Conservation (phyloP, 805 yeast genomes). For the Wickerhamiella dianesei region DNA sequence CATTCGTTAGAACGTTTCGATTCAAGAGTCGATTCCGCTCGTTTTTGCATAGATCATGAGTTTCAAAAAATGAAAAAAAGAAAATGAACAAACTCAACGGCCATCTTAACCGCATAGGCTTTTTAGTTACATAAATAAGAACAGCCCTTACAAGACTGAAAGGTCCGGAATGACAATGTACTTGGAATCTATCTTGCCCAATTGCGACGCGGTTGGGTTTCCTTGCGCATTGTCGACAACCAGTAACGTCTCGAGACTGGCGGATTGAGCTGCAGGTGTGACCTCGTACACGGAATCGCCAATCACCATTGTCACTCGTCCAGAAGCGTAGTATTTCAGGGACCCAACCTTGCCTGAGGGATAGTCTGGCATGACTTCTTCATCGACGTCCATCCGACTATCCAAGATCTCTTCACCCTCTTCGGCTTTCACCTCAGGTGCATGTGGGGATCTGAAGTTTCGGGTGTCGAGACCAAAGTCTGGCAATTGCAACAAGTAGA, state of each 20-base stretch:
- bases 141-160: neutral
- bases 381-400: slow-evolving; percentile 7
- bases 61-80: too few species aligned
- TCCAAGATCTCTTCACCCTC: slow-evolving; percentile 11
- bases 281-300: slow-evolving; percentile 62
- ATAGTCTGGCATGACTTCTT: slow-evolving; percentile 4
- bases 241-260: slow-evolving; percentile 62
- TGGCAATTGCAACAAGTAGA: slow-evolving; percentile 34
- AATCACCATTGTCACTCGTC: slow-evolving; percentile 59
- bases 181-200: neutral
- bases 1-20: neutral
- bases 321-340: slow-evolving; percentile 68
- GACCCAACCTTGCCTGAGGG: slow-evolving; percentile 55
- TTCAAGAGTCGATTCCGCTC: neutral
- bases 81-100: too few species aligned
- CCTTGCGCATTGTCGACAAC: slow-evolving; percentile 30
- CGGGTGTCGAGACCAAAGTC: slow-evolving; percentile 26
- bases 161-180: neutral
- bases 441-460: neutral
- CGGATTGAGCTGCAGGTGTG: slow-evolving; percentile 52
- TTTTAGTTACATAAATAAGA: too few species aligned
- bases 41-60: neutral
- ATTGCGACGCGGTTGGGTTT: neutral
- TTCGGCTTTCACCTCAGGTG: slow-evolving; percentile 2
- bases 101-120: neutral